These are phyloP conservation scores for Lentinula edodes DNA, from an alignment of 768 basidiomycete genomes.

Conservation along the genomic window DNA sequence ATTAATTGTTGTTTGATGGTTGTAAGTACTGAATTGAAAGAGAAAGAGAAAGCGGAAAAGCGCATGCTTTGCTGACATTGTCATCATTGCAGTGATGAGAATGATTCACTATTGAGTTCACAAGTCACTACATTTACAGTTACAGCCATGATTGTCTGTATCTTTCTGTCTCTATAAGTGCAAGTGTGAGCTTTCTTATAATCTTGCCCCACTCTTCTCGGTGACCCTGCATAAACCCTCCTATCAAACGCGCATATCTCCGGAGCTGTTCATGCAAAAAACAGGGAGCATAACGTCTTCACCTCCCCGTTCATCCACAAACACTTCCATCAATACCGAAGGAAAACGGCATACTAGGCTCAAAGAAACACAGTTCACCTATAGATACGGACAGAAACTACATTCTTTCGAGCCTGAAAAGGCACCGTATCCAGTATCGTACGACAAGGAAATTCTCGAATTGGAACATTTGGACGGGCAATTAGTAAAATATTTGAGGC, in stretches of 20 bases:
- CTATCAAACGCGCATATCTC: neutral
- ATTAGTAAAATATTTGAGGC: constrained; percentile 41
- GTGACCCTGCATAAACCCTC: neutral
- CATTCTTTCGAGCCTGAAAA: constrained; percentile 70
- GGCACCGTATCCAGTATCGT: constrained; percentile 75
- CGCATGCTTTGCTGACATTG: neutral
- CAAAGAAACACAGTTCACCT: constrained; percentile 55
- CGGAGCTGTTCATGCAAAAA: constrained; percentile 14
- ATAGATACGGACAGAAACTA: constrained; percentile 57
- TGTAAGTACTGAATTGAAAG: neutral
- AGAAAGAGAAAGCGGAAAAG: neutral
- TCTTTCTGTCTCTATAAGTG: neutral
- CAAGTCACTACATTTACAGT: neutral
- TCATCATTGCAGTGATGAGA: neutral
- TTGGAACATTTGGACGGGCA: constrained; percentile 58
- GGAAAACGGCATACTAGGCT: constrained; percentile 31
- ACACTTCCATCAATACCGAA: constrained; percentile 22
- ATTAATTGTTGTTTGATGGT: neutral
- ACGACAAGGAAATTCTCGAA: constrained; percentile 62
- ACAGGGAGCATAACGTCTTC: constrained; percentile 14
- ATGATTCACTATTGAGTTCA: neutral
- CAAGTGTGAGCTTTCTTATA: neutral
- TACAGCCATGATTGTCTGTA: neutral
- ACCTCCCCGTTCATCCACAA: constrained; percentile 15
- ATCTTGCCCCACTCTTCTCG: neutral